Evolutionary conservation across 768 basidiomycete genomes (phyloP).

Genomic region (Psilocybe azurescens): DNA sequence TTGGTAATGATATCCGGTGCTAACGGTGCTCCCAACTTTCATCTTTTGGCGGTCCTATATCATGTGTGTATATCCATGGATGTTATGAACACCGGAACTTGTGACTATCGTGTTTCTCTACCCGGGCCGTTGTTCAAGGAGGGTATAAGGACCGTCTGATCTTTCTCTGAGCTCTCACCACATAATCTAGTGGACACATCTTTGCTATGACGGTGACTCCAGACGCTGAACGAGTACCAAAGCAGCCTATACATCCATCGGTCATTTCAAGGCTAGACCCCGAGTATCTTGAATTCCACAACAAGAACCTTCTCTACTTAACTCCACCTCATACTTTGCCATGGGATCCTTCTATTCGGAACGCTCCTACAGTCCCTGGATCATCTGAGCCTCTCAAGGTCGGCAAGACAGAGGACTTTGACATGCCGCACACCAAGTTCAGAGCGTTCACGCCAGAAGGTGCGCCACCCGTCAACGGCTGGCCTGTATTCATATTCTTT

Average conservation of each 20-base stretch:
- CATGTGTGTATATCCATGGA: too few relatives aligned
- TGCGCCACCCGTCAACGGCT: conserved; percentile 53
- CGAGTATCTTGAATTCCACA: conserved; percentile 71
- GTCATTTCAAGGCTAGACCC: conserved; percentile 63
- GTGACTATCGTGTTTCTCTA: not conserved
- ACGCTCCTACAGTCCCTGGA: conserved; percentile 58
- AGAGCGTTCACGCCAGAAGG: conserved; percentile 71
- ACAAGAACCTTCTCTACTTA: conserved; percentile 48
- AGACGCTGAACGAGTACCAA: not conserved
- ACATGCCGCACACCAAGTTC: conserved; percentile 55
- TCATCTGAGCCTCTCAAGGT: conserved; percentile 61
- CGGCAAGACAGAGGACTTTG: conserved; percentile 56
- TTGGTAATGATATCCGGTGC: conserved; percentile 36
- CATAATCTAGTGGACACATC: not conserved
- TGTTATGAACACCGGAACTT: not conserved
- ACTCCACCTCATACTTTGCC: conserved; percentile 59
- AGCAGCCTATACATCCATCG: conserved; percentile 67
- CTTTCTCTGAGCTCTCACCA: too few relatives aligned
- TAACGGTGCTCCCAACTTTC: too few relatives aligned
- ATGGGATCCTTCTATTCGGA: conserved; percentile 65
- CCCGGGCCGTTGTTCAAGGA: conserved; percentile 6
- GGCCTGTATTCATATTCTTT: conserved; percentile 77
- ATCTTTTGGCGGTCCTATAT: too few relatives aligned
- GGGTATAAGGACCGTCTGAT: not conserved
- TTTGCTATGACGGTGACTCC: conserved; percentile 3